These are phyloP conservation scores for Chaetomidium leptoderma DNA, from an alignment of 495 filamentous ascomycete species.

Conservation along the genomic window DNA sequence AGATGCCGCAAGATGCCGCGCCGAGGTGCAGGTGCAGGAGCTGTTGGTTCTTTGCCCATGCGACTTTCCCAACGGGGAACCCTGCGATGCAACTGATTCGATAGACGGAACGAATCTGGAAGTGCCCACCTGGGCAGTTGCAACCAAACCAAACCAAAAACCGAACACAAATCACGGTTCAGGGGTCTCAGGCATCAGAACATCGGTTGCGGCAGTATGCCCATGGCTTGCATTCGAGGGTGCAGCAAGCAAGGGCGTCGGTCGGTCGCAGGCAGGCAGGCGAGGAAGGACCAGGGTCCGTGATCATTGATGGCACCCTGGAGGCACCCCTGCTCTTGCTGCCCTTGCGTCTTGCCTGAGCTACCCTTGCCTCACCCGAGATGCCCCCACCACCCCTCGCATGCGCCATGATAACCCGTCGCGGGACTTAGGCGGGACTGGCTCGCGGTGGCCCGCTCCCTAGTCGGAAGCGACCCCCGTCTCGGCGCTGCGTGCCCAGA, in stretches of 20 bases:
- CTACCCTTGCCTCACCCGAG: background rate
- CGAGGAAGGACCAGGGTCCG: no score
- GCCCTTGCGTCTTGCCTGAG: no score
- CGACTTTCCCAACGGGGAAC: background rate
- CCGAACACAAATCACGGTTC: background rate
- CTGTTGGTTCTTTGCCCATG: slow-evolving; percentile 4
- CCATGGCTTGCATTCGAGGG: no score
- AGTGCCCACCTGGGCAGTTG: no score
- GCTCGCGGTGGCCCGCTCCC: background rate
- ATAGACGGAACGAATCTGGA: slow-evolving; percentile 6
- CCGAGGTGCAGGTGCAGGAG: background rate
- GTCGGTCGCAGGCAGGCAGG: no score
- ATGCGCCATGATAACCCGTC: no score
- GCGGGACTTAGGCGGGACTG: no score
- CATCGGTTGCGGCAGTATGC: no score
- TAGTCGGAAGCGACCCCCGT: slow-evolving; percentile 5
- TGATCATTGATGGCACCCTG: no score
- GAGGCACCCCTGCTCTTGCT: no score
- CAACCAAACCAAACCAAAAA: background rate
- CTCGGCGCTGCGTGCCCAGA: slow-evolving; percentile 1
- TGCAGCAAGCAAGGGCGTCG: no score
- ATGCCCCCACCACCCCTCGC: background rate
- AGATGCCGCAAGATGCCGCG: background rate
- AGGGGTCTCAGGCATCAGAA: background rate
- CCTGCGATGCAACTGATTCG: slow-evolving; percentile 8